These are phyloP conservation scores for Alternaria solani DNA, from an alignment of 2,329 filamentous ascomycete species.

Conservation along the genomic window DNA sequence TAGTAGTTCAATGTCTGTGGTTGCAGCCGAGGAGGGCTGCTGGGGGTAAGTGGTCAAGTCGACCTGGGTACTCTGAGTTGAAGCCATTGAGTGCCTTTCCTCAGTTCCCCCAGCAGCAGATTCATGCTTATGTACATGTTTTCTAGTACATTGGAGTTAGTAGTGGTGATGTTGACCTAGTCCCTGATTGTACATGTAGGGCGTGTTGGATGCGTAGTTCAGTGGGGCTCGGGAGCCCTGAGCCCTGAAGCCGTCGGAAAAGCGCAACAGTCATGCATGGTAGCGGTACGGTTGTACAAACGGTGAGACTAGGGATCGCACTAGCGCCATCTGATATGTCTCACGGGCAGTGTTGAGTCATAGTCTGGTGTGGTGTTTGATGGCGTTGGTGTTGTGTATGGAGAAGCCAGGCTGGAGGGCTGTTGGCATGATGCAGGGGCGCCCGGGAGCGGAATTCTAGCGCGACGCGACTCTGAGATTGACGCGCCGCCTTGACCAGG, in stretches of 20 bases:
- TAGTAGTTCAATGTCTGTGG: slow-evolving; percentile 27
- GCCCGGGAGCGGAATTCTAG: slow-evolving; percentile 19
- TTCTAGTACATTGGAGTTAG: neutral
- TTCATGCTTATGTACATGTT: neutral
- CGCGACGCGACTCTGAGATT: slow-evolving; percentile 28
- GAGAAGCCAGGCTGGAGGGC: slow-evolving; percentile 10
- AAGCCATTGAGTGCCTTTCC: slow-evolving; percentile 22
- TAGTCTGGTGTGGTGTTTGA: neutral
- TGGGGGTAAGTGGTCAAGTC: slow-evolving; percentile 25
- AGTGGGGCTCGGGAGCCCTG: slow-evolving; percentile 6
- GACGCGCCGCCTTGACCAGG: slow-evolving; percentile 24
- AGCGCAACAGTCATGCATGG: neutral
- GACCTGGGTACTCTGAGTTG: slow-evolving; percentile 19
- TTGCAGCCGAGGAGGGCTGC: slow-evolving; percentile 13
- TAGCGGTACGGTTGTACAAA: neutral
- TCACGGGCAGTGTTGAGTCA: neutral
- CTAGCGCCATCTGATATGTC: neutral
- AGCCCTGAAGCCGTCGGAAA: neutral
- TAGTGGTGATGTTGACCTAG: slow-evolving; percentile 3
- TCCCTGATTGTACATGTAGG: slow-evolving; percentile 25
- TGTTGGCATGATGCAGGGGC: slow-evolving; percentile 23
- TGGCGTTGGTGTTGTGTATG: neutral
- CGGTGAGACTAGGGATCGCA: neutral
- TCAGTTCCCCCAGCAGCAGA: neutral
- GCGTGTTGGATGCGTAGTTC: slow-evolving; percentile 22